Evolutionary conservation across 805 yeast species (phyloP).

Genomic region (Candida ficus): DNA sequence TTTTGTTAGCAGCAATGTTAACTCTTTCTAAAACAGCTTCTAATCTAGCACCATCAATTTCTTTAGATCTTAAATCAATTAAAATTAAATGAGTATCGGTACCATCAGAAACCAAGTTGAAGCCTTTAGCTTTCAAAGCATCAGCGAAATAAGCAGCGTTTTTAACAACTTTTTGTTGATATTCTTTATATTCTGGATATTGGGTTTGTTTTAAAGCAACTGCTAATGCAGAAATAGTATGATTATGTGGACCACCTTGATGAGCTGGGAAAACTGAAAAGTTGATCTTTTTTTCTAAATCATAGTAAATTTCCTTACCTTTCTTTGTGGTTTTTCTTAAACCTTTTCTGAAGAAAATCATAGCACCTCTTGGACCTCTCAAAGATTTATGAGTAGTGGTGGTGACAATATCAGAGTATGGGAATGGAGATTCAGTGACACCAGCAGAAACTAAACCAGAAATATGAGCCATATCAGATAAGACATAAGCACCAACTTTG

Average conservation of each 20-base stretch:
- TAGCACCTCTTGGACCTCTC: slow-evolving; percentile 99
- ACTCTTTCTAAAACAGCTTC: slow-evolving; percentile 85
- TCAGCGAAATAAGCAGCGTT: slow-evolving; percentile 80
- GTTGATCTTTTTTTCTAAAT: slow-evolving; percentile 91
- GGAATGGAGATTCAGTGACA: slow-evolving; percentile 94
- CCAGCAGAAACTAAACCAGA: slow-evolving; percentile 95
- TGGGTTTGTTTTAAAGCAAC: slow-evolving; percentile 91
- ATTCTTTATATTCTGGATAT: slow-evolving; percentile 80
- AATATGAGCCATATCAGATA: slow-evolving; percentile 98
- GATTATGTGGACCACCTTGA: slow-evolving; percentile 99
- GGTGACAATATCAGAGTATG: slow-evolving; percentile 95
- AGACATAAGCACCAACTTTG: slow-evolving; percentile 92
- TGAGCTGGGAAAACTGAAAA: slow-evolving; percentile 99
- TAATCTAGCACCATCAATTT: slow-evolving; percentile 92
- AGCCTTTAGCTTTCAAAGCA: slow-evolving; percentile 67
- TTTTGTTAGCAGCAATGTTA: slow-evolving; percentile 93
- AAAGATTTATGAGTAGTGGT: slow-evolving; percentile 98
- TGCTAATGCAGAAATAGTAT: slow-evolving; percentile 93
- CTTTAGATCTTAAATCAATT: slow-evolving; percentile 69
- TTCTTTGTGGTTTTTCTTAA: slow-evolving; percentile 83
- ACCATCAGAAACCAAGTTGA: slow-evolving; percentile 84
- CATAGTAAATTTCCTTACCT: slow-evolving; percentile 87
- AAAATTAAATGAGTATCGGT: slow-evolving; percentile 93
- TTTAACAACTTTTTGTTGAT: slow-evolving; percentile 76
- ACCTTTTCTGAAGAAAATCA: slow-evolving; percentile 98